phyloP scores from a whole-genome alignment of 106 monocot genomes.

The Platanthera zijinensis region DNA sequence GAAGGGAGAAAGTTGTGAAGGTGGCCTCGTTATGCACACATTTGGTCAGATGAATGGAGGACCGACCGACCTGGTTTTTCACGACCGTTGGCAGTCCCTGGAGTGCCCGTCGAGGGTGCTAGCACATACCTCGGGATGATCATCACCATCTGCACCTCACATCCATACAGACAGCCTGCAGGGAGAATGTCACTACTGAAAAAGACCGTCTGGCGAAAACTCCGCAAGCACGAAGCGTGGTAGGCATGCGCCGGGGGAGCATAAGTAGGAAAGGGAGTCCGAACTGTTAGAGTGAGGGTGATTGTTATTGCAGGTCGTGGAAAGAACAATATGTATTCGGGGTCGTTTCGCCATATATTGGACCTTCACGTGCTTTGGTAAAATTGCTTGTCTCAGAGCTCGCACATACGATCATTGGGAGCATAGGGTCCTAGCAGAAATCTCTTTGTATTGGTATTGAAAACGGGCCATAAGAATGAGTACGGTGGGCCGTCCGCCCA shows the following conservation, averaged over 20 bases:
- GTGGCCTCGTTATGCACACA: not conserved
- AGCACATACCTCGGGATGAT: constrained; percentile 26
- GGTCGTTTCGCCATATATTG: no score
- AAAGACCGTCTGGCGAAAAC: constrained; percentile 10
- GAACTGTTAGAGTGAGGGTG: not conserved
- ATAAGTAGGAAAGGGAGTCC: constrained; percentile 5
- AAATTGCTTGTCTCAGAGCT: no score
- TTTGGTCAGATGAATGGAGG: not conserved
- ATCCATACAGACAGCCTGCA: not conserved
- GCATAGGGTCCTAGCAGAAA: no score
- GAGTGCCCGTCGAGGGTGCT: constrained; percentile 23
- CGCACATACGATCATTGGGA: no score
- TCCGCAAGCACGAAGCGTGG: constrained; percentile 18
- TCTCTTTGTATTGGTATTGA: no score
- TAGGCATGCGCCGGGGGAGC: constrained; percentile 5
- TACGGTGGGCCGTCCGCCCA: no score
- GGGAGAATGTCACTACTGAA: constrained; percentile 21
- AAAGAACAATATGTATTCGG: no score
- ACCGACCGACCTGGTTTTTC: constrained; percentile 12
- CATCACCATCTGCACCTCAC: constrained; percentile 26
- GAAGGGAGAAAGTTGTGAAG: not conserved
- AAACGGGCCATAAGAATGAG: no score
- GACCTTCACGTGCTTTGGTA: no score
- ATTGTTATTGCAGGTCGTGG: no score
- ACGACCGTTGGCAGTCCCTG: constrained; percentile 21